Evolutionary conservation across 192 early-diverging fungal genomes (phyloP), one percentile per base, ranked within the genome.

Genomic region (Borealophlyctis nickersoniae): DNA sequence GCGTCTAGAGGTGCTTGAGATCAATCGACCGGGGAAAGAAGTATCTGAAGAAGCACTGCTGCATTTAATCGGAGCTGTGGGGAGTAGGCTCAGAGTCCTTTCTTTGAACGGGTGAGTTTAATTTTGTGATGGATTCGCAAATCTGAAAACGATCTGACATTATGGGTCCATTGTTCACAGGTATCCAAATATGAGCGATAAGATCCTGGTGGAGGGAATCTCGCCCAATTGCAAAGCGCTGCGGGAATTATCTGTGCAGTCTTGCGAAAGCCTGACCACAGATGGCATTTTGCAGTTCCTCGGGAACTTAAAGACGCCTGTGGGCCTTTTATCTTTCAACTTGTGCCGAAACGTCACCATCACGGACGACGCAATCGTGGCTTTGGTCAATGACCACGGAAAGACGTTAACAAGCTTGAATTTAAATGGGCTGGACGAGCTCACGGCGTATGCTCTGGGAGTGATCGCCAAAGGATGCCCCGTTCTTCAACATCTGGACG

Each of bases 371-470:
- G 81, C 79, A 0, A 60, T 93, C 7, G 59, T 69, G 14, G 77
- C 81, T 13, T 36, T 89, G 35, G 74, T 88, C 26, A 73, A 67
- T 5, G 87, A 86, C 36, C 87, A 89, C 30, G 80, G 83, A 3
- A 52, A 56, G 5, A 77, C 81, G 11, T 67, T 95, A 23, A 66
- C 63, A 16, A 49, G 67, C 1, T 60, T 95, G 23, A 77, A 73
- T 27, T 72, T 95, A 51, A 90, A 92, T 56, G 87, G 88, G 11
- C 71, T 90, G 60, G 88, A 91, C 29, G 77, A 84, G 31, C 59
- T 95, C 49, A 85, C 88, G 1, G 63, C 60, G 23, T 36, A 74
- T 19, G 77, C 82, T 0, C 60, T 95, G 48, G 58, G 81, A 34
- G 68, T 73, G 0, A 59, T 89, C 14, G 82, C 76, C 9, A 51